A percentile compares a stretch with the other conserved stretches of the same genome.
These are phyloP conservation scores for Rhododendron simsii DNA, from an alignment of 148 eudicot genomes.

Conservation along the genomic window DNA sequence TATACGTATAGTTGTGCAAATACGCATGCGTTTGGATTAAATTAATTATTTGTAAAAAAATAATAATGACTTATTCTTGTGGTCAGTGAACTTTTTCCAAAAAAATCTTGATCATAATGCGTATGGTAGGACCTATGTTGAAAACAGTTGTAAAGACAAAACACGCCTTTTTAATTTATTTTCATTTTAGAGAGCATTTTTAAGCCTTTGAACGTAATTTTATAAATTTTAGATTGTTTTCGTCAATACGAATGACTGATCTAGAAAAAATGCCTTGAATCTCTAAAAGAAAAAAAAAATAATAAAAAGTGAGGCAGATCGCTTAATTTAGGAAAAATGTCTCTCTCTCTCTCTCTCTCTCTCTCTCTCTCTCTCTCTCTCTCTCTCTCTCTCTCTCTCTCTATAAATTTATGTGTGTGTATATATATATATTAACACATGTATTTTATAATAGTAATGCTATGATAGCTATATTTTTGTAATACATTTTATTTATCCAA, in stretches of 20 bases:
- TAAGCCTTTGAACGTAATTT: too few species aligned
- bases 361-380: neutral
- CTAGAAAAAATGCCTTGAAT: too few species aligned
- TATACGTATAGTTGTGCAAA: neutral
- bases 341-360: neutral
- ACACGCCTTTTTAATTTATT: neutral
- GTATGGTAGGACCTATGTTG: too few species aligned
- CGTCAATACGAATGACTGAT: neutral
- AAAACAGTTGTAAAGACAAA: too few species aligned
- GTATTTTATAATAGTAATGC: neutral
- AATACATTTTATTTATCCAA: neutral
- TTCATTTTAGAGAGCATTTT: neutral
- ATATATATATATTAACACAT: neutral
- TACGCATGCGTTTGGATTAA: neutral
- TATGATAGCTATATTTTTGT: neutral
- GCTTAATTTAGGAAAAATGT: neutral
- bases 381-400: neutral
- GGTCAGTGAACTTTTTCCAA: neutral
- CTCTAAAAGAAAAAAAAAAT: neutral
- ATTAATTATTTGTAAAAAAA: neutral
- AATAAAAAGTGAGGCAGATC: neutral
- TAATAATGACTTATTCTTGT: neutral
- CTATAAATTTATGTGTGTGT: too few species aligned
- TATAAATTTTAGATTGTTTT: too few species aligned
- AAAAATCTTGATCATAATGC: too few species aligned